Percentiles rank a stretch among this genome's conserved stretches.
These are phyloP conservation scores for Lineolata rhizophorae DNA, from an alignment of 495 filamentous ascomycete species.

Conservation along the genomic window DNA sequence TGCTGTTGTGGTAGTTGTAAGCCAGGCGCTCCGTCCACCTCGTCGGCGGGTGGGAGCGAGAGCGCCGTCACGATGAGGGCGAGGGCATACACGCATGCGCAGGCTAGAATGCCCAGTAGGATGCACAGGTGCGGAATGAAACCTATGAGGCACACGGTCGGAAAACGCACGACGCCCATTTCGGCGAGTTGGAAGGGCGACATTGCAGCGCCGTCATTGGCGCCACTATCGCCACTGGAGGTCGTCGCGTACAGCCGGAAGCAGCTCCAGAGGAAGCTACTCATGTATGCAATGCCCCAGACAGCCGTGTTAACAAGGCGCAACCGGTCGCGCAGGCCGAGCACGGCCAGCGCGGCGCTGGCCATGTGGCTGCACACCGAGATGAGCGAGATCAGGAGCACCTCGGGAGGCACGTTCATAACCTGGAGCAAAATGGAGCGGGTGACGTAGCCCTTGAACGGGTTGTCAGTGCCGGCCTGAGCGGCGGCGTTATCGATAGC, in stretches of 20 bases:
- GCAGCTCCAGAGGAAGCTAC: slow-evolving; percentile 49
- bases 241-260: slow-evolving; percentile 1
- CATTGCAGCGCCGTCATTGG: slow-evolving; percentile 16
- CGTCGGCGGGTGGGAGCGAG: slow-evolving; percentile 32
- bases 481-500: slow-evolving; percentile 1
- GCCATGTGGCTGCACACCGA: slow-evolving; percentile 75
- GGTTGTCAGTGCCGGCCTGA: slow-evolving; percentile 3
- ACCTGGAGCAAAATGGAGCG: slow-evolving; percentile 24
- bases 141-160: slow-evolving; percentile 84
- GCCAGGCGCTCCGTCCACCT: slow-evolving; percentile 5
- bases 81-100: slow-evolving; percentile 49
- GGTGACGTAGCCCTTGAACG: slow-evolving; percentile 12
- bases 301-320: slow-evolving; percentile 68
- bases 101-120: slow-evolving; percentile 51
- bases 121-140: slow-evolving; percentile 86
- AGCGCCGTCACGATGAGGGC: slow-evolving; percentile 58
- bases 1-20: too few species aligned
- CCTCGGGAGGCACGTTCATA: slow-evolving; percentile 71
- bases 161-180: slow-evolving; percentile 44
- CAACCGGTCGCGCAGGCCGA: slow-evolving; percentile 53
- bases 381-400: slow-evolving; percentile 69
- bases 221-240: too few species aligned
- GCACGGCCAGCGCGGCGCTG: slow-evolving; percentile 59
- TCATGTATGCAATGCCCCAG: slow-evolving; percentile 80
- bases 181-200: slow-evolving; percentile 22